A percentile compares a stretch with the other conserved stretches of the same genome.
Evolutionary conservation across 1,284 basidiomycete genomes (phyloP).

Genomic region (Earliella scabrosa): DNA sequence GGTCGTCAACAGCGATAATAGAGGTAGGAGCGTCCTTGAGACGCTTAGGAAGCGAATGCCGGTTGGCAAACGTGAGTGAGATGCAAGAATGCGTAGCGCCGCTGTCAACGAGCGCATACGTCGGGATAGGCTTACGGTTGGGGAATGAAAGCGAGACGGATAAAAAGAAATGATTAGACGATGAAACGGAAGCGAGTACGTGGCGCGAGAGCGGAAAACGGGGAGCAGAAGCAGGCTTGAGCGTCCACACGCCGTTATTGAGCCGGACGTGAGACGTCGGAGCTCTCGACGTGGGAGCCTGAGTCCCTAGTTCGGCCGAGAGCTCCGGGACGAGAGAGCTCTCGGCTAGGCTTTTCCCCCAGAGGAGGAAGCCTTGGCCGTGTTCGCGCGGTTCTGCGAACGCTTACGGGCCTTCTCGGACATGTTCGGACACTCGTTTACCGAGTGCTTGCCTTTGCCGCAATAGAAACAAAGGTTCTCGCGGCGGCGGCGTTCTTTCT

Average conservation of each 20-base stretch:
- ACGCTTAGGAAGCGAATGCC: conserved; percentile 34
- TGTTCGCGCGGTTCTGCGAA: conserved; percentile 16
- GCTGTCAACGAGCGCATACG: conserved; percentile 40
- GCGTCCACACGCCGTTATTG: conserved; percentile 2
- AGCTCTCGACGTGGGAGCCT: conserved; percentile 4
- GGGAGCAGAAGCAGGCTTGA: not conserved
- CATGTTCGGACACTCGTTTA: conserved; percentile 32
- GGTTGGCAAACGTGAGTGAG: conserved; percentile 35
- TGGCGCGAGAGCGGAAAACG: conserved; percentile 16
- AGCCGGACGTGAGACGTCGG: conserved; percentile 24
- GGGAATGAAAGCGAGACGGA: conserved; percentile 37
- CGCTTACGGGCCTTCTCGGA: no score
- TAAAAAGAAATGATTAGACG: conserved; percentile 40
- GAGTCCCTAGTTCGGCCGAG: conserved; percentile 31
- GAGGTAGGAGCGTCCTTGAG: conserved; percentile 34
- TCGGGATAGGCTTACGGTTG: conserved; percentile 30
- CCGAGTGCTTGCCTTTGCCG: conserved; percentile 29
- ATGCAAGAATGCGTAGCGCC: conserved; percentile 42
- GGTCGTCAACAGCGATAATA: conserved; percentile 40
- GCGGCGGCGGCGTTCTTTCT: conserved; percentile 4
- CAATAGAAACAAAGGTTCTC: conserved; percentile 39
- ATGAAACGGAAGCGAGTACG: conserved; percentile 8
- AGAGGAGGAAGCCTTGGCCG: conserved; percentile 13
- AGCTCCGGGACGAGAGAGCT: conserved; percentile 26
- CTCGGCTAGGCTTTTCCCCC: conserved; percentile 40